phyloP scores from a whole-genome alignment of 176 grass and related monocot species.

The Tillandsia leiboldiana region DNA sequence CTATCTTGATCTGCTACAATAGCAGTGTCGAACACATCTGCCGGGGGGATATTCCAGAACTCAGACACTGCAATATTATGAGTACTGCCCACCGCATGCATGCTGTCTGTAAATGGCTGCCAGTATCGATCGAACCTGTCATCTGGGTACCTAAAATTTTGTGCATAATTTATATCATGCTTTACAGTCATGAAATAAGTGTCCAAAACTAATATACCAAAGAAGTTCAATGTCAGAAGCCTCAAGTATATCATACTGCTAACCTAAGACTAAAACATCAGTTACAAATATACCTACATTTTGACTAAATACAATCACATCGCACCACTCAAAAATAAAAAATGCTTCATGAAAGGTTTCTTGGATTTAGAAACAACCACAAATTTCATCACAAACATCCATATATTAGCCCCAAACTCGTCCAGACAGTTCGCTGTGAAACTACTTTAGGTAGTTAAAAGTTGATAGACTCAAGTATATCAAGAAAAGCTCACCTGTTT shows the following conservation, averaged over 20 bases:
- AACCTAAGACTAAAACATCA: not conserved
- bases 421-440: too few species aligned
- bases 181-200: not conserved
- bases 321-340: too few species aligned
- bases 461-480: too few species aligned
- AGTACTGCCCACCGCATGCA: slow-evolving; percentile 56
- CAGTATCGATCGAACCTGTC: slow-evolving; percentile 78
- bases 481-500: too few species aligned
- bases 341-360: too few species aligned
- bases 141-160: slow-evolving; percentile 68
- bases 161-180: not conserved
- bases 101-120: slow-evolving; percentile 60
- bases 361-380: too few species aligned
- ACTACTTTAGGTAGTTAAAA: too few species aligned
- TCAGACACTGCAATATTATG: slow-evolving; percentile 59
- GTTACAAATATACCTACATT: too few species aligned
- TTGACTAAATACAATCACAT: too few species aligned
- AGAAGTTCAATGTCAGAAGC: not conserved
- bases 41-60: slow-evolving; percentile 89
- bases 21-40: slow-evolving; percentile 62
- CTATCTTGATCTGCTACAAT: slow-evolving; percentile 47
- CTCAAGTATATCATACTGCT: not conserved
- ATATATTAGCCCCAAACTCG: too few species aligned
- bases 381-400: too few species aligned
- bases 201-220: not conserved